A percentile compares a stretch with the other conserved stretches of the same genome.
Evolutionary conservation across 2,329 filamentous ascomycete species (phyloP).

Genomic region (Didymella segeticola): DNA sequence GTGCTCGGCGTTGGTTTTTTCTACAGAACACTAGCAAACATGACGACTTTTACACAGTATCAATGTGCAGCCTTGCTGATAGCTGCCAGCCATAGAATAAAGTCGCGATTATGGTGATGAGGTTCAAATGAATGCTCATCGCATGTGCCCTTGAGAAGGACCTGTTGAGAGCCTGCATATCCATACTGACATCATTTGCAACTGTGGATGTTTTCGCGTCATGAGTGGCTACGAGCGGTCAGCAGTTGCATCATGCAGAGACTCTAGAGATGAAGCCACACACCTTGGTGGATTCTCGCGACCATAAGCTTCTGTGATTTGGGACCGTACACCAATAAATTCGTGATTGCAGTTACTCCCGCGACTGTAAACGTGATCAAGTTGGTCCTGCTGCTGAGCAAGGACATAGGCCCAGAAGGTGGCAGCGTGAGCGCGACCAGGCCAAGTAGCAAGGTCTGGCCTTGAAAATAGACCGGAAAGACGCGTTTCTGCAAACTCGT

Average conservation of each 20-base stretch:
- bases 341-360: constrained; percentile 42
- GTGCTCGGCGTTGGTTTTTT: too few species aligned
- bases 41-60: neutral
- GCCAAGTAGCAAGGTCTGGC: constrained; percentile 46
- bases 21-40: neutral
- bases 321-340: constrained; percentile 48
- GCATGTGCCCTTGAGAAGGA: constrained; percentile 49
- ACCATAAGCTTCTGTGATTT: constrained; percentile 44
- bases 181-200: constrained; percentile 11
- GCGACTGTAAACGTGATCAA: constrained; percentile 41
- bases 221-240: constrained; percentile 22
- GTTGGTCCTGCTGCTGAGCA: constrained; percentile 28
- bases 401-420: constrained; percentile 39
- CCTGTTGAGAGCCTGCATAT: constrained; percentile 39
- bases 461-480: constrained; percentile 51
- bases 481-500: constrained; percentile 49
- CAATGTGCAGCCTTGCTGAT: constrained; percentile 24
- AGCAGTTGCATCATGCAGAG: neutral
- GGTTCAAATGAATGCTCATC: constrained; percentile 54
- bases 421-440: constrained; percentile 46
- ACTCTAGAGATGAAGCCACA: neutral
- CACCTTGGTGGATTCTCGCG: constrained; percentile 42
- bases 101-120: constrained; percentile 45
- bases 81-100: constrained; percentile 37
- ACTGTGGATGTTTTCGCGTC: constrained; percentile 16